Evolutionary conservation across 805 yeast species (phyloP), one percentile per base, ranked within the genome.

Genomic region (Suhomyces sp.): DNA sequence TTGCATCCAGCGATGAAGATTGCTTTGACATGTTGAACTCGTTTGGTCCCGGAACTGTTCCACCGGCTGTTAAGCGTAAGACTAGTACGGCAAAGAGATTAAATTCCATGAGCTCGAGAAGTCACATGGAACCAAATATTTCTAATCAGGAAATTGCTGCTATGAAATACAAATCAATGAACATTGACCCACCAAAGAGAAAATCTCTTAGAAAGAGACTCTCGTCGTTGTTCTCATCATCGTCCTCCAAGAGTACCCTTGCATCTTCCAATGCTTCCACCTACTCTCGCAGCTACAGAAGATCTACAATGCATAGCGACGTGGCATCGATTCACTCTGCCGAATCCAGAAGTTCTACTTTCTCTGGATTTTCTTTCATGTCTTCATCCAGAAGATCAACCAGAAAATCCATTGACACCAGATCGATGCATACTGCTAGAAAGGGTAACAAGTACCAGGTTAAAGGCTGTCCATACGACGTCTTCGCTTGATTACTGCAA

Each of bases 281-380:
- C 13, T 46, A 8, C 44, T 33, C 51, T n/a, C 48, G 47, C 44
- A 27, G 17, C 12, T 15, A 24, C 31, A 35, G 42, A 46, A 46
- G 35, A 15, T 29, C 52, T 13, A 31, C 17, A 12, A 24, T 41
- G 12, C 26, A 42, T 29, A 41, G 51, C 35, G 68, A 64, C 50
- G 44, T 53, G 40, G 52, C 51, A 8, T 64, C 71, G 7, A 54
- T 65, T 44, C 47, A 46, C 46, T 54, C 68, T 9, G 46, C 23
- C 36, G 65, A 57, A 4, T 52, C 64, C 22, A 46, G 38, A 15
- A 44, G 46, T 19, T 61, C 69, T 8, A 40, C 51, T n/a, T 35
- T 59, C 27, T 60, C 66, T 17, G 68, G 68, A n/a, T 66, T 66
- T 44, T 62, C 70, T 17, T 58, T 67, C 55, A 55, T 65, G 55